phyloP scores from a whole-genome alignment of 208 protist genomes.

The Balamuthia mandrillaris region DNA sequence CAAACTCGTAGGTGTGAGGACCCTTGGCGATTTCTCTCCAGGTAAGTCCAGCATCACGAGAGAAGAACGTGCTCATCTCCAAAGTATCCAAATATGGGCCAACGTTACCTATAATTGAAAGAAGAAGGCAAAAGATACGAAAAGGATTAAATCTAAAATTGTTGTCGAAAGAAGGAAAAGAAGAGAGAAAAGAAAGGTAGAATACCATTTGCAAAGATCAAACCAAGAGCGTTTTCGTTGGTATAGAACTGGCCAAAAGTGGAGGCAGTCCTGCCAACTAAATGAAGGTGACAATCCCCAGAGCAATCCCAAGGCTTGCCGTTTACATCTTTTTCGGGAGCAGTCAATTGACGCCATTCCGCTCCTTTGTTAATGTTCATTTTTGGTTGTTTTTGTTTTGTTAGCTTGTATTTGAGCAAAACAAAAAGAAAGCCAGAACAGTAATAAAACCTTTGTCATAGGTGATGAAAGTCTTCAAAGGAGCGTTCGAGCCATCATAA shows the following conservation, averaged over 20 bases:
- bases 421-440: neutral
- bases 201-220: neutral
- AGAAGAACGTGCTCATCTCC: neutral
- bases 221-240: neutral
- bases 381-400: neutral
- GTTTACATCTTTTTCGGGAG: neutral
- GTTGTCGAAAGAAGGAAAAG: neutral
- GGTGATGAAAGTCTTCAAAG: neutral
- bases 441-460: neutral
- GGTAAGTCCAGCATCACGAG: neutral
- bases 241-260: slow-evolving; percentile 1
- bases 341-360: neutral
- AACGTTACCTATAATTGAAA: neutral
- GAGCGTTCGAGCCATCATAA: neutral
- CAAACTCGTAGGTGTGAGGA: neutral
- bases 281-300: neutral
- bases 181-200: neutral
- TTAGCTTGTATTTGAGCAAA: neutral
- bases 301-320: neutral
- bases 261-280: slow-evolving; percentile 1
- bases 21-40: neutral
- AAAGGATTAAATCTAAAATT: neutral
- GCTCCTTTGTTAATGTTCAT: neutral
- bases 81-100: neutral
- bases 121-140: neutral